Evolutionary conservation across 2,329 filamentous ascomycete genomes (phyloP).

Genomic region (Neofusicoccum kwambonambiense): DNA sequence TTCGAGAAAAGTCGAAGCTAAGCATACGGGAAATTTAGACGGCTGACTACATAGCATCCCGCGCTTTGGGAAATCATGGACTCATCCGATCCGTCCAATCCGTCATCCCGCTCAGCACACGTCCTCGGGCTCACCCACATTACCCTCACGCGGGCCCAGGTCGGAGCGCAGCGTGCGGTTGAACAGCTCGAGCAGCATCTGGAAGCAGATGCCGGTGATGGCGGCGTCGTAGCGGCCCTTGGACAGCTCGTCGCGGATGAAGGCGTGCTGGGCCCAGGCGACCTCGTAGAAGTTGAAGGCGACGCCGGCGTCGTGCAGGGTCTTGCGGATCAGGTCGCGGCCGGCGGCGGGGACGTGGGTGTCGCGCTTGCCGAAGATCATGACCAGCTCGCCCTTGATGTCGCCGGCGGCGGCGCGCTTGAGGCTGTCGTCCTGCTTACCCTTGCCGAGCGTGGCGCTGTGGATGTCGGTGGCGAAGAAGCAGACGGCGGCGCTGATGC

Average conservation of each 20-base stretch:
- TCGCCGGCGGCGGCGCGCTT: conserved; percentile 53
- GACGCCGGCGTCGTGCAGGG: conserved; percentile 72
- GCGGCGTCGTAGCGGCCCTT: conserved; percentile 94
- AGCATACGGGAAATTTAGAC: too few species aligned
- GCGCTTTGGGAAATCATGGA: too few species aligned
- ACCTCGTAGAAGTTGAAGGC: conserved; percentile 83
- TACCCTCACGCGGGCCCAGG: conserved; percentile 66
- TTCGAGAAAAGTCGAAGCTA: too few species aligned
- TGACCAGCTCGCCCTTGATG: conserved; percentile 75
- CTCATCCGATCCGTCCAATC: neutral
- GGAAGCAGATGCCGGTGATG: conserved; percentile 82
- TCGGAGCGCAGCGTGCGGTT: conserved; percentile 74
- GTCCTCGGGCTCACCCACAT: conserved; percentile 65
- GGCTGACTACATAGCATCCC: too few species aligned
- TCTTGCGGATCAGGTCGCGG: conserved; percentile 78
- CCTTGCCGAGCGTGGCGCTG: conserved; percentile 69
- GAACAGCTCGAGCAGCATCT: conserved; percentile 86
- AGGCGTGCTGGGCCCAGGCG: conserved; percentile 92
- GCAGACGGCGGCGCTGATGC: conserved; percentile 74
- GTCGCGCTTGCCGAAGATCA: conserved; percentile 92
- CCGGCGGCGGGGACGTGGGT: conserved; percentile 84
- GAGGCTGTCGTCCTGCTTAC: conserved; percentile 63
- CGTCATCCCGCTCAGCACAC: conserved; percentile 55
- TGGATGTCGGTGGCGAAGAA: conserved; percentile 96
- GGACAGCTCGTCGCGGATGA: conserved; percentile 87